Base-by-base conservation (phyloP, 139 green algal species). In the Micractinium conductrix region DNA sequence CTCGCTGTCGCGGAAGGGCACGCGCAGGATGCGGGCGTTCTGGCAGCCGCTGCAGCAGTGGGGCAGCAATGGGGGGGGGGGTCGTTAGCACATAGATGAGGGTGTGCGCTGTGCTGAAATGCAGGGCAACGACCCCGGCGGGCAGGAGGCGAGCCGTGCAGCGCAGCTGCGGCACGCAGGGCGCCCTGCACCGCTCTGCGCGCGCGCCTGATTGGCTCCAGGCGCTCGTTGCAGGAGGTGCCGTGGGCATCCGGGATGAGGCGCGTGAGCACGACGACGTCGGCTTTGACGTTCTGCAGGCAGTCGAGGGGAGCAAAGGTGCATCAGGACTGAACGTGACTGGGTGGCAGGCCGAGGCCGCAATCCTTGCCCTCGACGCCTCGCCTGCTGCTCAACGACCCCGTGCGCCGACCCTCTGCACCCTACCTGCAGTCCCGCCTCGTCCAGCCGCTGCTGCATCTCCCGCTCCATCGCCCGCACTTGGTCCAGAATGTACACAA, bases 401-500 rank as follows among this genome's bases (percentile, higher is more conserved):
- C n/a, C n/a, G n/a, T n/a, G n/a, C n/a, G n/a, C n/a, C n/a, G n/a
- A n/a, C n/a, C n/a, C n/a, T n/a, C n/a, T n/a, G n/a, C n/a, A n/a
- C 43, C 71, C 40, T 40, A 86, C 82, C 33, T 92, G 60, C 28
- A 96, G 53, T 5, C 93, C 93, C 40, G 89, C 85, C 43, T 90
- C 87, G 19, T 86, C 68, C 43, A 95, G 87, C 35, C 93, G 84
- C 37, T 74, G 68, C 43, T 78, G 35, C 84, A 96, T 90, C 89
- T 96, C 94, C 28, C 37, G n/a, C 86, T 96, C 93, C 79, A 96
- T 63, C 4, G 92, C 93, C n/a, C 87, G 83, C 45, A 94, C 88
- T 79, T 94, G 87, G 87, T 97, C 94, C 72, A 97, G 85, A n/a
- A 97, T 96, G 90, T 97, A 97, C 53, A 97, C 94, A 67, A 97